Conservation (phyloP, 2,329 filamentous ascomycete genomes). For the Fusarium subglutinans region DNA sequence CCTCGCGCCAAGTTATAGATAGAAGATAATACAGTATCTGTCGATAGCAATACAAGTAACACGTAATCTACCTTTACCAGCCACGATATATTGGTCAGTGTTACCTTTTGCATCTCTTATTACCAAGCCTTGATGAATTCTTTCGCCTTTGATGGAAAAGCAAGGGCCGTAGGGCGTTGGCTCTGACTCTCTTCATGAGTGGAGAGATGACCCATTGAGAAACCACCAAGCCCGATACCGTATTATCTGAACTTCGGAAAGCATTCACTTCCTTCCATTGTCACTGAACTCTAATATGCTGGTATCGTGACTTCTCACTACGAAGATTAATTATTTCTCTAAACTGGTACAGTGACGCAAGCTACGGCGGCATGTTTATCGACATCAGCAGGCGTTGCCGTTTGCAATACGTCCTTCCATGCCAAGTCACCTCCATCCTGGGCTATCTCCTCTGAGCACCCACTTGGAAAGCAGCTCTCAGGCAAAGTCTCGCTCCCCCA, state of each 20-base stretch:
- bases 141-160: too few species aligned
- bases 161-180: too few species aligned
- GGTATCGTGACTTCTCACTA: rapidly evolving
- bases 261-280: rapidly evolving
- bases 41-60: rapidly evolving
- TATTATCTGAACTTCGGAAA: too few species aligned
- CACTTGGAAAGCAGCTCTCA: rapidly evolving
- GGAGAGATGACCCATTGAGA: too few species aligned
- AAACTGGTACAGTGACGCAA: neutral
- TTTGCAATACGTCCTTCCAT: neutral
- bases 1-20: neutral
- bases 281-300: rapidly evolving
- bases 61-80: rapidly evolving
- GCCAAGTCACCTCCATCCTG: rapidly evolving
- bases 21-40: too few species aligned
- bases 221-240: rapidly evolving
- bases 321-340: rapidly evolving
- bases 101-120: too few species aligned
- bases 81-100: rapidly evolving
- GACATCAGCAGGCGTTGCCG: rapidly evolving
- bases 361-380: rapidly evolving
- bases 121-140: too few species aligned
- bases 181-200: too few species aligned
- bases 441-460: rapidly evolving
- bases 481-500: neutral